A percentile compares a stretch with the other conserved stretches of the same genome.
phyloP scores from a whole-genome alignment of 208 protist species.

The Tritrichomonas musculus region DNA sequence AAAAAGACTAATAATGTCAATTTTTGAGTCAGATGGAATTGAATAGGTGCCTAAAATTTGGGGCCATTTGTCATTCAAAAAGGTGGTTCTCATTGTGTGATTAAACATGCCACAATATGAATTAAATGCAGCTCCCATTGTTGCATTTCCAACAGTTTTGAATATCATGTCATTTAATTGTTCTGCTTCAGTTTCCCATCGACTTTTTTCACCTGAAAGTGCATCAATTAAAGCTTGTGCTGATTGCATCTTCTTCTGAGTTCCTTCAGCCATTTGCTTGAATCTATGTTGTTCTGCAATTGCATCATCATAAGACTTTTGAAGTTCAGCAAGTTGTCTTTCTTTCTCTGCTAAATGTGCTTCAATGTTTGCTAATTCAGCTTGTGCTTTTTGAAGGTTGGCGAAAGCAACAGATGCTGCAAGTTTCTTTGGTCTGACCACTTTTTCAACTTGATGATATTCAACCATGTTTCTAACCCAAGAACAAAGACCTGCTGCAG shows the following conservation, averaged over 20 bases:
- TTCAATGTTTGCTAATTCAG: not conserved
- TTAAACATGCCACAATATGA: conserved; percentile 96
- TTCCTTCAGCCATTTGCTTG: conserved; percentile 83
- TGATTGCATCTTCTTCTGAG: conserved; percentile 84
- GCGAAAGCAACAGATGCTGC: conserved; percentile 73
- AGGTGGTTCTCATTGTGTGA: conserved; percentile 78
- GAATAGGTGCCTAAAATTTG: conserved; percentile 45
- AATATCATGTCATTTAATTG: conserved; percentile 85
- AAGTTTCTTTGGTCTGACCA: conserved; percentile 84
- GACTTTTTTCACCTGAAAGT: conserved; percentile 84
- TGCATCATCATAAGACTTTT: conserved; percentile 73
- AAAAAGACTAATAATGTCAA: conserved; percentile 86
- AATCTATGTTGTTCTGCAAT: conserved; percentile 86
- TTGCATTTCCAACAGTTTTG: conserved; percentile 86
- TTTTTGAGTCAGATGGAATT: conserved; percentile 62
- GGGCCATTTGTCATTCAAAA: conserved; percentile 62
- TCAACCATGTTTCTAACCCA: conserved; percentile 88
- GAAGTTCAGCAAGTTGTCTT: conserved; percentile 55
- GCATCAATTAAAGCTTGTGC: conserved; percentile 88
- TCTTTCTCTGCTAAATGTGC: not conserved
- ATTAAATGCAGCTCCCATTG: conserved; percentile 88
- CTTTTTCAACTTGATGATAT: conserved; percentile 89
- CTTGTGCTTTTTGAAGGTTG: conserved; percentile 64
- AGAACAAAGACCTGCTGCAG: conserved; percentile 71
- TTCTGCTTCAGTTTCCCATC: conserved; percentile 87